Conservation (phyloP, 805 yeast genomes). For the Pichia sporocuriosa region DNA sequence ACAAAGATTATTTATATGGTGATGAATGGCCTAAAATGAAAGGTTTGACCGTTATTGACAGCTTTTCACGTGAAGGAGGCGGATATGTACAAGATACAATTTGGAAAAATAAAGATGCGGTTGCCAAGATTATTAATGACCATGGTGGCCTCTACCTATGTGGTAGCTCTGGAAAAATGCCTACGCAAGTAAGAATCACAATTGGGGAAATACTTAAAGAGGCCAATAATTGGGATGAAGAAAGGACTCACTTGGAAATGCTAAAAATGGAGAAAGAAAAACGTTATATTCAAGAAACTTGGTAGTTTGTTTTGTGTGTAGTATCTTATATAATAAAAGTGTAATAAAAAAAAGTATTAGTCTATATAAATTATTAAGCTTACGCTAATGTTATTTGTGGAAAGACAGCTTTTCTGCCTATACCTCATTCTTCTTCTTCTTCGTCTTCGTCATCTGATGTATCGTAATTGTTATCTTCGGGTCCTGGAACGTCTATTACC, state of each 20-base stretch:
- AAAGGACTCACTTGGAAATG: constrained; percentile 46
- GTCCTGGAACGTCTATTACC: constrained; percentile 13
- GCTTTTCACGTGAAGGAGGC: constrained; percentile 45
- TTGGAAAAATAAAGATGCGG: constrained; percentile 40
- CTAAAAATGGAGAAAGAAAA: constrained; percentile 54
- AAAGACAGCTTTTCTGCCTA: too few relatives aligned
- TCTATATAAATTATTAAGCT: constrained; percentile 2
- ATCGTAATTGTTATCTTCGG: constrained; percentile 1
- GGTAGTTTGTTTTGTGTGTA: constrained; percentile 38
- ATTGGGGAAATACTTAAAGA: constrained; percentile 54
- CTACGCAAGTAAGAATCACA: constrained; percentile 71
- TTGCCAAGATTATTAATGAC: constrained; percentile 49
- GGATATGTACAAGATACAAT: constrained; percentile 78
- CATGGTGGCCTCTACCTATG: constrained; percentile 72
- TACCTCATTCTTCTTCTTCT: constrained; percentile 1
- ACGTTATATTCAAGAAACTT: constrained; percentile 80
- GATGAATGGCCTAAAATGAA: constrained; percentile 42
- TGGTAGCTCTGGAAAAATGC: constrained; percentile 95
- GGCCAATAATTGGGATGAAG: constrained; percentile 33
- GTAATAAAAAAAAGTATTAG: too few relatives aligned
- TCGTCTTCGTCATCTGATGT: constrained; percentile 12
- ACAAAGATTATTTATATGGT: constrained; percentile 63
- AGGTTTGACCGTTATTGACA: constrained; percentile 30
- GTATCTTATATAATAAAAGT: neutral
- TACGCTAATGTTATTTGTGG: constrained; percentile 1